phyloP scores from a whole-genome alignment of 2,329 filamentous ascomycete species.

The Aspergillus luchuensis region DNA sequence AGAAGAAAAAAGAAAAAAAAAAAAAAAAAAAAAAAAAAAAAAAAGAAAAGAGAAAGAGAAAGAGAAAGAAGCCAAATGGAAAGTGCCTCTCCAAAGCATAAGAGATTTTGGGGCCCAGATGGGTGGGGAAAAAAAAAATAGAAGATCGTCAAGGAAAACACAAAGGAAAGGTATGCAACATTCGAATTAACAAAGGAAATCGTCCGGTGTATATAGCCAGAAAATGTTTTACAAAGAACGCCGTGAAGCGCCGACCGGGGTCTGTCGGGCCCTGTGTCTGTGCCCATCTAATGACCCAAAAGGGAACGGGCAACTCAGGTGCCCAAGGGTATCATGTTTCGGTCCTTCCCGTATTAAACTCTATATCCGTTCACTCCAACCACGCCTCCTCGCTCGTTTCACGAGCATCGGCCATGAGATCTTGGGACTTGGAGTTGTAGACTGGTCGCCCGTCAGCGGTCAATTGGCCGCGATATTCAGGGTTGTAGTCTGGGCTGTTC shows the following conservation, averaged over 20 bases:
- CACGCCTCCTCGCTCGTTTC: slow-evolving; percentile 38
- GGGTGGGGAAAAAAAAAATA: slow-evolving; percentile 2
- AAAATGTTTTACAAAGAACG: slow-evolving; percentile 26
- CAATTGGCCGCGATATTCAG: slow-evolving; percentile 47
- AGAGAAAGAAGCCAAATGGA: slow-evolving; percentile 6
- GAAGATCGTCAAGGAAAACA: slow-evolving; percentile 6
- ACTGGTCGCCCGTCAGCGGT: slow-evolving; percentile 47
- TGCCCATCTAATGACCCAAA: slow-evolving; percentile 30
- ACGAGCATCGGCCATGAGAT: slow-evolving; percentile 35
- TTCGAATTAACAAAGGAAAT: slow-evolving; percentile 5
- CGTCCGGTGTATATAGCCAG: slow-evolving; percentile 10
- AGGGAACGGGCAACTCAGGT: slow-evolving; percentile 29
- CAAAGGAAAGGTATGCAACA: slow-evolving; percentile 7
- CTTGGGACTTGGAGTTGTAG: slow-evolving; percentile 39
- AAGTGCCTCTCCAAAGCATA: too few relatives aligned
- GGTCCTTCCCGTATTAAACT: slow-evolving; percentile 26
- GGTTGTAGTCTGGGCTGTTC: slow-evolving; percentile 45
- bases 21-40: neutral
- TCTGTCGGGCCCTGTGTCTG: slow-evolving; percentile 22
- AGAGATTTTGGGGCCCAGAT: neutral
- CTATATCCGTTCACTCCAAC: slow-evolving; percentile 32
- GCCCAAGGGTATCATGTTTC: slow-evolving; percentile 33
- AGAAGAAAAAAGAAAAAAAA: neutral
- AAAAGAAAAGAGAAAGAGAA: slow-evolving; percentile 6
- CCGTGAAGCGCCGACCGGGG: slow-evolving; percentile 27